Base-by-base conservation (phyloP, 768 basidiomycete species). In the Suillus decipiens region DNA sequence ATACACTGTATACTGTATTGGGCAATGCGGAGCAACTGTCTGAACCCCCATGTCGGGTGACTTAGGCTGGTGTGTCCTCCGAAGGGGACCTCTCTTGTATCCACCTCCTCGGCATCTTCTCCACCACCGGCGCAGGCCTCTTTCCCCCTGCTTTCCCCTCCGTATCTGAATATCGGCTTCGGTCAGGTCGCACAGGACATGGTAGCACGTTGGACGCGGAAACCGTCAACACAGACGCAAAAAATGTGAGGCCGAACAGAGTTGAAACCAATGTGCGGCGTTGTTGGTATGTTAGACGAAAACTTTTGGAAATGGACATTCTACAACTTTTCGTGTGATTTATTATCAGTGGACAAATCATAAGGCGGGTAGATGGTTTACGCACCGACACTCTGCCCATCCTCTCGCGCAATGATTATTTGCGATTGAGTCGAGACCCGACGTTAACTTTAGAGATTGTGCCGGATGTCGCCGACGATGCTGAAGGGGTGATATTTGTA, bases 221-320 rank as follows among this genome's bases (percentile, higher is more conserved):
- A 19, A 95, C 92, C 60, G 92, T 93, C 65, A 91, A 66, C 63
- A 94, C 82, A 19, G 90, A 84, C 31, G 89, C 90, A 73, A 92
- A 76, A 75, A 91, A 92, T 3, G 92, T 94, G 69, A 91, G 76
- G 69, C 85, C 87, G 73, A 95, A 95, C 66, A 94, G 86, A 39
- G 89, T 84, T 9, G 93, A 87, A 65, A 92, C 80, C 78, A 92
- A 82, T 67, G 84, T 84, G 72, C 92, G 90, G 59, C 86, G 85
- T 73, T 86, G 86, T 63, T 72, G 77, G 64, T 72, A 70, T 64
- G 83, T 84, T 67, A 88, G 77, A 66, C 86, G 86, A 68, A 89
- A 76, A 68, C 81, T 76, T 82, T 82, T 82, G 70, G 83, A 68
- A 64, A 82, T 77, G 76, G 82, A 70, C 88, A 89, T 89, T 75